These are phyloP conservation scores for Acanthamoeba sp. DNA, from an alignment of 208 protist genomes.

Conservation along the genomic window DNA sequence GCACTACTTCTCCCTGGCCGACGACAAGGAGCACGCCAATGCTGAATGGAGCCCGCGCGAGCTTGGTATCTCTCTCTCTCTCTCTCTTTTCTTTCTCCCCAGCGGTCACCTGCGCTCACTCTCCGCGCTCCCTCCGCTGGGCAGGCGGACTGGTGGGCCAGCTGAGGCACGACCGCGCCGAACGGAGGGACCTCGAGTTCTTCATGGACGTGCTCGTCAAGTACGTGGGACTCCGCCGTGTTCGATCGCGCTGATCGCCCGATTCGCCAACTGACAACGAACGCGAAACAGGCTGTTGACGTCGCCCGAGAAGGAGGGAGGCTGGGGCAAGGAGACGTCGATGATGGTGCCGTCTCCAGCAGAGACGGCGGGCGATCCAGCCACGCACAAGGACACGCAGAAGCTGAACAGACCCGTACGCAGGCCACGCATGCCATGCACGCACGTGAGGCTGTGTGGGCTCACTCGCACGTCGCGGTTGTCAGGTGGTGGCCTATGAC, in stretches of 20 bases:
- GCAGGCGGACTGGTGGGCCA: constrained; percentile 17
- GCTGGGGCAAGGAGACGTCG: background rate
- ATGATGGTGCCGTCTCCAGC: no score
- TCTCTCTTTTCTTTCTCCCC: background rate
- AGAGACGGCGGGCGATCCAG: background rate
- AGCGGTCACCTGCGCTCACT: no score
- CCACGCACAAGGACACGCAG: background rate
- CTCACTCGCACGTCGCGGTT: background rate
- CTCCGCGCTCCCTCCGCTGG: background rate
- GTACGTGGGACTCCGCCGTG: background rate
- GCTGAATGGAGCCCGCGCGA: background rate
- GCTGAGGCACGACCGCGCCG: background rate
- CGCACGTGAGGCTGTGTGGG: background rate
- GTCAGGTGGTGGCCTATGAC: background rate
- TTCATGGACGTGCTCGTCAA: constrained; percentile 52
- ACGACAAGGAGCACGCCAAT: background rate
- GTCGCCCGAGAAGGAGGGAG: background rate
- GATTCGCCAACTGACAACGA: no score
- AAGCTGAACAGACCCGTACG: background rate
- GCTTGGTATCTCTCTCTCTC: background rate
- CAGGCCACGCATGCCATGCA: no score
- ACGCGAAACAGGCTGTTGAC: background rate
- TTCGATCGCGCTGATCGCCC: no score
- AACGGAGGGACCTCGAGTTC: constrained; percentile 55
- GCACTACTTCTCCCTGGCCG: background rate